Base-by-base conservation (phyloP, 768 basidiomycete genomes). In the Cystobasidium onofrii region DNA sequence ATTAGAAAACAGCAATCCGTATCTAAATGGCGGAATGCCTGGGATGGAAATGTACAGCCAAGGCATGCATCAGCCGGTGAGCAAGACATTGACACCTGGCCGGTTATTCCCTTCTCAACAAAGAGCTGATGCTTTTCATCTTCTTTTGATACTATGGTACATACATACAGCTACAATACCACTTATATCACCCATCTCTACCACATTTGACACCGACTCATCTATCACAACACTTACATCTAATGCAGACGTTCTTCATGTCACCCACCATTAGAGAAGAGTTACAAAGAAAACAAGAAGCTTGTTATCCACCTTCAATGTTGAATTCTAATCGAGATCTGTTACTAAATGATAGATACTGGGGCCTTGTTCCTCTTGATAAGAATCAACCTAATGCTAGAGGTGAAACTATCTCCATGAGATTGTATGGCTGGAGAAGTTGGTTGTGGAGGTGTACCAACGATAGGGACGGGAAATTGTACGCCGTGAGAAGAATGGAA, bases 361-460 rank as follows among this genome's bases (percentile, higher is more conserved):
- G 96, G 80, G 87, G 89, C 0, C 85, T 98, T 18, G 85, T 89
- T 9, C 90, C 90, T 0, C 84, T 98, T 1, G 92, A 94, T 60
- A 69, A 70, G 67, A 39, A 20, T 10, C 27, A 36, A 13, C 73
- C 64, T 15, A 66, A 61, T 25, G 66, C 34, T 34, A 81, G 82
- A 25, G 79, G 81, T 10, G 80, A 83, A 17, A 90, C 90, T 25
- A 84, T 89, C 43, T 86, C 89, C 76, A 90, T 89, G 78, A 86
- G 86, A 74, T 83, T 91, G 54, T 88, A 87, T n/a, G 91, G 87
- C 76, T 93, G 91, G 87, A 86, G 88, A 75, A 90, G 89, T 0
- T 87, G 86, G 0, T 87, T 92, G 4, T 98, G 96, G 79, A 87
- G 89, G 41, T 96, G 92, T 0, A 86, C 86, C 44, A 88, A 87